phyloP scores from a whole-genome alignment of 371 early-diverging fungal genomes.

The Fennellomyces sp. region DNA sequence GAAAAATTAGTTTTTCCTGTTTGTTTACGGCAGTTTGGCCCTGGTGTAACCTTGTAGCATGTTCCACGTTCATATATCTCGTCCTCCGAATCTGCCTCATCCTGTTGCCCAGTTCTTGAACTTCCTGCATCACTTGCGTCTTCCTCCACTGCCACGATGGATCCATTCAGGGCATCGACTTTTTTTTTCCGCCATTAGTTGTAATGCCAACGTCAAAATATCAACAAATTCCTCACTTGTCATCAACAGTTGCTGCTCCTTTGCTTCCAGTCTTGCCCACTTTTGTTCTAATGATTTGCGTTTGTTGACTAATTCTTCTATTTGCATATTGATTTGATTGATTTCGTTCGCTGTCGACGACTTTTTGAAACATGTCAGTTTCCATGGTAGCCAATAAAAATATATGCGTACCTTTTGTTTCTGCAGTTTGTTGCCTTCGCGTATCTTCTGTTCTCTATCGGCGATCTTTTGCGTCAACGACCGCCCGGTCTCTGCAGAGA shows the following conservation, averaged over 20 bases:
- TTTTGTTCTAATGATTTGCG: constrained; percentile 55
- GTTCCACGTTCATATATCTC: constrained; percentile 40
- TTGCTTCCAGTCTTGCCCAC: constrained; percentile 56
- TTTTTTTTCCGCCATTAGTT: background rate
- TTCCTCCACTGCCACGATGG: constrained; percentile 40
- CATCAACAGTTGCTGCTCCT: constrained; percentile 58
- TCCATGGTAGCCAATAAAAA: background rate
- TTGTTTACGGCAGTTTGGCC: background rate
- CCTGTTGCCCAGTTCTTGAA: background rate
- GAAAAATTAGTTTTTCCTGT: background rate
- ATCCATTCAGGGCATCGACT: constrained; percentile 46
- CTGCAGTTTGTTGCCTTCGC: constrained; percentile 56
- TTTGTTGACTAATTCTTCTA: constrained; percentile 55
- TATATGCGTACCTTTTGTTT: constrained; percentile 45
- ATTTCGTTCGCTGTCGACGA: constrained; percentile 57
- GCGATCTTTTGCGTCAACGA: constrained; percentile 37
- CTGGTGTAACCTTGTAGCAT: constrained; percentile 39
- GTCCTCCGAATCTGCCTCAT: constrained; percentile 20
- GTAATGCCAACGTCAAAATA: background rate
- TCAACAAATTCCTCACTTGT: constrained; percentile 33
- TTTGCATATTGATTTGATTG: constrained; percentile 61
- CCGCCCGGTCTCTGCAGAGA: background rate
- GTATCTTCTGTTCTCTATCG: constrained; percentile 54
- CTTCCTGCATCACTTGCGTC: constrained; percentile 18
- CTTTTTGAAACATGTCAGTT: constrained; percentile 19